These are phyloP conservation scores for Farysia itapuensis DNA, from an alignment of 1,284 basidiomycete genomes.

Conservation along the genomic window DNA sequence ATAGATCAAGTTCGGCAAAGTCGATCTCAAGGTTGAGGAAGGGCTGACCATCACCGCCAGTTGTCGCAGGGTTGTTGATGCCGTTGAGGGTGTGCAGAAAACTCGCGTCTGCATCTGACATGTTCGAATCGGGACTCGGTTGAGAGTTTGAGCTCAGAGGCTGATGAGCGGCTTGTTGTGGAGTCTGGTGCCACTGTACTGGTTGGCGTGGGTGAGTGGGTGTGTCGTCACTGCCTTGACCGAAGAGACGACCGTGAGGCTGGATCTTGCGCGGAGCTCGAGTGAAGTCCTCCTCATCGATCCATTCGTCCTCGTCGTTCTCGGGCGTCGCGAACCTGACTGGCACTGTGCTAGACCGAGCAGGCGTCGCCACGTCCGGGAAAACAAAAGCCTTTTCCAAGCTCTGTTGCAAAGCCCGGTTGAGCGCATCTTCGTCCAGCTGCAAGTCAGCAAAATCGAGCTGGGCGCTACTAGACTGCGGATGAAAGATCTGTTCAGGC, in stretches of 20 bases:
- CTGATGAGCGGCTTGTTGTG: neutral
- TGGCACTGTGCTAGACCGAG: neutral
- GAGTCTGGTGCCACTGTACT: too few species aligned
- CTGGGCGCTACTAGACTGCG: neutral
- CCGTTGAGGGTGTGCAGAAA: neutral
- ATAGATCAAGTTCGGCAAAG: neutral
- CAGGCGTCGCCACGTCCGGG: neutral
- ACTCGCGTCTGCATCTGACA: too few species aligned
- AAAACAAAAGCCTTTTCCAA: conserved; percentile 5
- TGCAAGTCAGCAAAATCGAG: conserved; percentile 8
- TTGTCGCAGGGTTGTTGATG: neutral
- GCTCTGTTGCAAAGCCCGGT: conserved; percentile 4
- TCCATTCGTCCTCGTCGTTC: conserved; percentile 27
- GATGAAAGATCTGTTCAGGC: too few species aligned
- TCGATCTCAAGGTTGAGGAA: conserved; percentile 14
- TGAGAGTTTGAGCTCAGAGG: neutral
- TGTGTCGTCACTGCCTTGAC: neutral
- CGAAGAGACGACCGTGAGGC: too few species aligned
- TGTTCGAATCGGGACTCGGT: neutral
- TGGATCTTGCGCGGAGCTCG: neutral
- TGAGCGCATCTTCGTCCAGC: conserved; percentile 4
- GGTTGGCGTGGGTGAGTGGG: neutral
- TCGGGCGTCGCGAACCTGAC: neutral
- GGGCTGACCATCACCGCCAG: neutral
- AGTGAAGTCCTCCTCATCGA: conserved; percentile 11